Evolutionary conservation across 2,329 filamentous ascomycete genomes (phyloP).

Genomic region (Xylariaceae sp.): DNA sequence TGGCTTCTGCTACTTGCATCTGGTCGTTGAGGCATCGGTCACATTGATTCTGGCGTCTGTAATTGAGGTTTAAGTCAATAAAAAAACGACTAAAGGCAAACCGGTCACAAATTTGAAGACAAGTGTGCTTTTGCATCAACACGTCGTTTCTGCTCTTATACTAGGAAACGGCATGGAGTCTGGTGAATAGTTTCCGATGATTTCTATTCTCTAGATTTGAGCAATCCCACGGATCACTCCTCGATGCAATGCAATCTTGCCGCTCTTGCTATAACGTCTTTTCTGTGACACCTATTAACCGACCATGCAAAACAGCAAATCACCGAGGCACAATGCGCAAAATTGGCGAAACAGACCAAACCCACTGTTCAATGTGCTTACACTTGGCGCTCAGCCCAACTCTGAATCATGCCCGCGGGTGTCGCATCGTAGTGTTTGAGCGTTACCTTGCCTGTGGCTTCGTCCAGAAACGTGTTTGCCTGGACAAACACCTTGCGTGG

Average conservation of each 20-base stretch:
- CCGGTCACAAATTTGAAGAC: constrained; percentile 9
- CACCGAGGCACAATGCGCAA: too few relatives aligned
- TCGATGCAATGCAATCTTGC: too few relatives aligned
- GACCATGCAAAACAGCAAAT: too few relatives aligned
- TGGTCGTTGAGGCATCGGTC: constrained; percentile 64
- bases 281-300: too few relatives aligned
- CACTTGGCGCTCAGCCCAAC: constrained; percentile 65
- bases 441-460: constrained; percentile 65
- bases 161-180: too few relatives aligned
- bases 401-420: constrained; percentile 77
- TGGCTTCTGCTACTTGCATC: constrained; percentile 62
- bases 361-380: constrained; percentile 22
- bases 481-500: constrained; percentile 92
- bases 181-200: too few relatives aligned
- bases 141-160: too few relatives aligned
- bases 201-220: too few relatives aligned
- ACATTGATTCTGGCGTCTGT: constrained; percentile 62
- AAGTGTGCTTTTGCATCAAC: background rate
- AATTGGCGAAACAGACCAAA: too few relatives aligned
- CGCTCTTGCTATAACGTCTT: too few relatives aligned
- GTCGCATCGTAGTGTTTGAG: constrained; percentile 85
- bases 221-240: too few relatives aligned
- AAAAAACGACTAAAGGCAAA: constrained; percentile 42
- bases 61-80: constrained; percentile 61
- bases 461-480: constrained; percentile 77